phyloP scores from a whole-genome alignment of 2,329 filamentous ascomycete genomes.

The Claviceps purpurea region DNA sequence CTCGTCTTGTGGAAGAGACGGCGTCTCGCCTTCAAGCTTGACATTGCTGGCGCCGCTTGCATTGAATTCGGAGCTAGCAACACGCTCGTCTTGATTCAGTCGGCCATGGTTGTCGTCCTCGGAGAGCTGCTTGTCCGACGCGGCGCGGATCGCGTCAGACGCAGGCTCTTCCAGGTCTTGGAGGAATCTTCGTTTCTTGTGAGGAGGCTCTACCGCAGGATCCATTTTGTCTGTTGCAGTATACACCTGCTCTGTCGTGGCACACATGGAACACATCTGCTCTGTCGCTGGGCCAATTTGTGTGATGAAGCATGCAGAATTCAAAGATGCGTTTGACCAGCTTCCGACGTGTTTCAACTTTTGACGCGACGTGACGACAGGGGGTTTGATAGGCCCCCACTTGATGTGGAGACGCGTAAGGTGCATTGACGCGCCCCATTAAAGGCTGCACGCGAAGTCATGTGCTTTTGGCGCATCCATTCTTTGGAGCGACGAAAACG shows the following conservation, averaged over 20 bases:
- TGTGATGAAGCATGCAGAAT: slow-evolving; percentile 18
- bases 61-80: slow-evolving; percentile 7
- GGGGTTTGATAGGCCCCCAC: too few relatives aligned
- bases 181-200: slow-evolving; percentile 30
- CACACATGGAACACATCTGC: too few relatives aligned
- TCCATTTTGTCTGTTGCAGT: slow-evolving; percentile 10
- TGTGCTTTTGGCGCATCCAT: slow-evolving; percentile 8
- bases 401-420: too few relatives aligned
- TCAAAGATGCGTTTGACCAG: not conserved
- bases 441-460: slow-evolving; percentile 26
- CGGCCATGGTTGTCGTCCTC: slow-evolving; percentile 12
- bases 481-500: too few relatives aligned
- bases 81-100: slow-evolving; percentile 8
- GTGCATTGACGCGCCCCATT: slow-evolving; percentile 22
- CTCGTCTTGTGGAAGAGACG: slow-evolving; percentile 12
- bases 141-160: slow-evolving; percentile 13
- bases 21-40: slow-evolving; percentile 6
- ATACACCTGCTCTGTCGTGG: too few relatives aligned
- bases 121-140: slow-evolving; percentile 13
- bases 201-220: slow-evolving; percentile 28
- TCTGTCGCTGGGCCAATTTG: slow-evolving; percentile 23
- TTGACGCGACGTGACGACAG: too few relatives aligned
- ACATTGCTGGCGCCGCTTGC: slow-evolving; percentile 4
- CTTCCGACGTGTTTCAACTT: not conserved
- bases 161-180: slow-evolving; percentile 19